Conservation (phyloP, 495 filamentous ascomycete species). For the Elasticomyces elasticus region DNA sequence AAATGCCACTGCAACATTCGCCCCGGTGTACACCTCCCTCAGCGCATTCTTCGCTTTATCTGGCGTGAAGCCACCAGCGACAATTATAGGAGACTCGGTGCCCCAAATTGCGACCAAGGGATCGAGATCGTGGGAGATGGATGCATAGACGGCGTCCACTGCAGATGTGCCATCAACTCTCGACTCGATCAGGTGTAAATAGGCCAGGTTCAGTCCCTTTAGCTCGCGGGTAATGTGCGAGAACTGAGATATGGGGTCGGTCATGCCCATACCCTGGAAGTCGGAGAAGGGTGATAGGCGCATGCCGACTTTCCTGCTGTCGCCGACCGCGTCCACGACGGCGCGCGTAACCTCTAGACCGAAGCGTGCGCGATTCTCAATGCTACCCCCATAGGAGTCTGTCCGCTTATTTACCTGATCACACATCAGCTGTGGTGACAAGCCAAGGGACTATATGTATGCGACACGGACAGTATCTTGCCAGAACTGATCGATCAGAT, state of each 20-base stretch:
- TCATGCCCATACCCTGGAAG: slow-evolving; percentile 61
- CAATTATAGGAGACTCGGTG: no score
- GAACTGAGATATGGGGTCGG: slow-evolving; percentile 54
- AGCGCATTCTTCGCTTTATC: no score
- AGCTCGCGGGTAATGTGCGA: slow-evolving; percentile 42
- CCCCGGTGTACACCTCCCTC: no score
- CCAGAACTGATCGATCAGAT: slow-evolving; percentile 62
- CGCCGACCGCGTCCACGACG: slow-evolving; percentile 51
- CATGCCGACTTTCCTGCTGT: slow-evolving; percentile 43
- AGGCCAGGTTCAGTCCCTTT: slow-evolving; percentile 46
- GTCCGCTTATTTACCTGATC: slow-evolving; percentile 40
- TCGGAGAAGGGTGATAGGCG: slow-evolving; percentile 52
- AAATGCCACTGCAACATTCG: no score
- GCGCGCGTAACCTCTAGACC: slow-evolving; percentile 53
- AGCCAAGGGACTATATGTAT: no score
- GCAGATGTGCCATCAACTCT: no score
- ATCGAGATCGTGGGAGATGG: no score
- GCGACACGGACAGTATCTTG: slow-evolving; percentile 43
- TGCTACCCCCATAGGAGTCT: slow-evolving; percentile 56
- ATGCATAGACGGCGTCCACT: no score
- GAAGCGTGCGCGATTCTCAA: slow-evolving; percentile 60
- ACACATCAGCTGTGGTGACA: no score
- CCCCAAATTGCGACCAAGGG: no score
- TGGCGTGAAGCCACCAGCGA: no score
- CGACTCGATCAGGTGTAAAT: no score